Conservation (phyloP, 2,329 filamentous ascomycete species). For the Aspergillus sp. region DNA sequence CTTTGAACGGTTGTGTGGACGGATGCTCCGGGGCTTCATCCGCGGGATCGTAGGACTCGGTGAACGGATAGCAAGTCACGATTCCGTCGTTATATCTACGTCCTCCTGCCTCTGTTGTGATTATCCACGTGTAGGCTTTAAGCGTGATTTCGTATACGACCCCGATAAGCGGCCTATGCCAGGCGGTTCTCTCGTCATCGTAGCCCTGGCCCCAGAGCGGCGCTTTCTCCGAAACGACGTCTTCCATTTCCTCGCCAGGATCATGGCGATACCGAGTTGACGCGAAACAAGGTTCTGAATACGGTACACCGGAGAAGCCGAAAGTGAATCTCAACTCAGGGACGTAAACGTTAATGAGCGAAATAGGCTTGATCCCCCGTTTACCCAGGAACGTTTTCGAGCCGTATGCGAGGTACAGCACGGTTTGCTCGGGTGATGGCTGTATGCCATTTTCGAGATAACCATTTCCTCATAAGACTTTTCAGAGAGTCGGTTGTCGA, state of each 20-base stretch:
- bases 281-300: constrained; percentile 84
- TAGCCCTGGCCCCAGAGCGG: constrained; percentile 17
- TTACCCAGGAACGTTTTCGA: constrained; percentile 73
- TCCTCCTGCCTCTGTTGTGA: constrained; percentile 87
- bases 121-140: constrained; percentile 73
- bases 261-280: constrained; percentile 59
- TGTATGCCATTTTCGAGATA: background rate
- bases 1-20: constrained; percentile 60
- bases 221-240: constrained; percentile 25
- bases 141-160: constrained; percentile 91
- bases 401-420: constrained; percentile 82
- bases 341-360: constrained; percentile 70
- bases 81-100: constrained; percentile 74
- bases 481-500: constrained; percentile 15
- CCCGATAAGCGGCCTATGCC: constrained; percentile 78
- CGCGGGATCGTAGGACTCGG: constrained; percentile 40
- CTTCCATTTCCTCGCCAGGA: constrained; percentile 2
- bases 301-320: constrained; percentile 76
- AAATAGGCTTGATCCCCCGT: constrained; percentile 73
- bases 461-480: constrained; percentile 3
- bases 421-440: constrained; percentile 37
- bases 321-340: constrained; percentile 73
- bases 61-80: constrained; percentile 66
- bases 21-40: constrained; percentile 57
- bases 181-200: constrained; percentile 49